These are phyloP conservation scores for Pythium phragmiticola DNA, from an alignment of 352 stramenopile genomes.

Conservation along the genomic window DNA sequence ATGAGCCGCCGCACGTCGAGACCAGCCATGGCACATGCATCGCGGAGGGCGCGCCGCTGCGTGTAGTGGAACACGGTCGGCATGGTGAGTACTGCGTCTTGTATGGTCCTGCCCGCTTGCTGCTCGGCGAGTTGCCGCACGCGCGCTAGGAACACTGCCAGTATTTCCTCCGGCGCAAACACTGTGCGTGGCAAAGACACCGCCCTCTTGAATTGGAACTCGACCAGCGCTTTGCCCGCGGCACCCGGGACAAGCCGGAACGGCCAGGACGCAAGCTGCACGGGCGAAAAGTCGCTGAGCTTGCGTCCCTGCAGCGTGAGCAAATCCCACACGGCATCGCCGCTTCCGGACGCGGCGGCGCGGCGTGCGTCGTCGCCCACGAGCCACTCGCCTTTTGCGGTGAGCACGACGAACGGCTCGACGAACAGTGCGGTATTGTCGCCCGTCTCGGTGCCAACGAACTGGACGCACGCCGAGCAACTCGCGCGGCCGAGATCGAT, in stretches of 20 bases:
- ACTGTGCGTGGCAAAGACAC: neutral
- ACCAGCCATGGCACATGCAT: conserved; percentile 40
- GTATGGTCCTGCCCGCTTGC: conserved; percentile 21
- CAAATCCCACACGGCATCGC: conserved; percentile 23
- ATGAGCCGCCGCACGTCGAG: conserved; percentile 31
- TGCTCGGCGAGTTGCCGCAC: conserved; percentile 39
- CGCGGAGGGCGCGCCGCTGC: conserved; percentile 38
- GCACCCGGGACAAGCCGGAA: conserved; percentile 32
- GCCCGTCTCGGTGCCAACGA: neutral
- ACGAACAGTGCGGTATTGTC: neutral
- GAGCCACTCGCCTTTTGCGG: conserved; percentile 13
- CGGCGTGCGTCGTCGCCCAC: conserved; percentile 13
- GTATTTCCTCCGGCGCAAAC: conserved; percentile 43
- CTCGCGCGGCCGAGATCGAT: conserved; percentile 24
- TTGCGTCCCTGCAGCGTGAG: conserved; percentile 20
- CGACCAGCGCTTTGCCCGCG: conserved; percentile 35
- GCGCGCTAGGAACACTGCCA: conserved; percentile 36
- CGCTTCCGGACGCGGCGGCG: conserved; percentile 1
- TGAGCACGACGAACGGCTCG: conserved; percentile 21
- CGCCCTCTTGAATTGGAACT: conserved; percentile 14
- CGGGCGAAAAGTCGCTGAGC: conserved; percentile 12
- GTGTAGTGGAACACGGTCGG: conserved; percentile 45
- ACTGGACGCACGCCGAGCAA: conserved; percentile 14
- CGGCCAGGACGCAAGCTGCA: conserved; percentile 27
- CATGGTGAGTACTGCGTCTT: conserved; percentile 30